Conservation (phyloP, 1,284 basidiomycete genomes). For the Amylostereum chailletii region DNA sequence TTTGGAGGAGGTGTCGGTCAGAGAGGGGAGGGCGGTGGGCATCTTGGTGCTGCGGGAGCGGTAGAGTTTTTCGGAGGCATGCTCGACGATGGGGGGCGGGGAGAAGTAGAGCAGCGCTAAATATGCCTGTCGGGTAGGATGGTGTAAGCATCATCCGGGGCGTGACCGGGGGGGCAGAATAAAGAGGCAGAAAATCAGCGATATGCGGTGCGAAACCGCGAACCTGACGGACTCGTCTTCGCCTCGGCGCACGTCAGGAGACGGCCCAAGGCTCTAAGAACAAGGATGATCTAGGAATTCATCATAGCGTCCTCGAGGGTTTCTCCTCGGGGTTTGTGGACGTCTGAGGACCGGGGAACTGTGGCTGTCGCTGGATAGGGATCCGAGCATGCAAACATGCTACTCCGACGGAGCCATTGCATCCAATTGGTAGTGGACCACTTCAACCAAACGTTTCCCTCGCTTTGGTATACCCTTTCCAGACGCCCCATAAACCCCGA, state of each 20-base stretch:
- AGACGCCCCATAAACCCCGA: too few species aligned
- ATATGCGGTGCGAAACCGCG: conserved; percentile 24
- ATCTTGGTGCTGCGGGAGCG: conserved; percentile 39
- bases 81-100: conserved; percentile 54
- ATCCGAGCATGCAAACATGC: too few species aligned
- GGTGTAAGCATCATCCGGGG: not conserved
- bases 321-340: not conserved
- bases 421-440: too few species aligned
- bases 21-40: conserved; percentile 41
- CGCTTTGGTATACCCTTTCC: too few species aligned
- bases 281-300: conserved; percentile 77
- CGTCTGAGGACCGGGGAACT: too few species aligned
- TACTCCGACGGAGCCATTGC: too few species aligned
- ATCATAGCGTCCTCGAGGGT: conserved; percentile 31
- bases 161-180: conserved; percentile 12
- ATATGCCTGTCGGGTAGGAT: conserved; percentile 39
- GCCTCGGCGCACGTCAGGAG: conserved; percentile 41
- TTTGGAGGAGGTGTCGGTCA: conserved; percentile 37
- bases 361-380: too few species aligned
- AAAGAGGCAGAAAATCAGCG: conserved; percentile 20
- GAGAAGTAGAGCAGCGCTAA: conserved; percentile 57
- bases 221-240: conserved; percentile 56
- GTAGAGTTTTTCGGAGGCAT: conserved; percentile 58
- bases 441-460: too few species aligned
- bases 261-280: conserved; percentile 72